Base-by-base conservation (phyloP, 148 eudicot genomes). In the Rheum nobile region DNA sequence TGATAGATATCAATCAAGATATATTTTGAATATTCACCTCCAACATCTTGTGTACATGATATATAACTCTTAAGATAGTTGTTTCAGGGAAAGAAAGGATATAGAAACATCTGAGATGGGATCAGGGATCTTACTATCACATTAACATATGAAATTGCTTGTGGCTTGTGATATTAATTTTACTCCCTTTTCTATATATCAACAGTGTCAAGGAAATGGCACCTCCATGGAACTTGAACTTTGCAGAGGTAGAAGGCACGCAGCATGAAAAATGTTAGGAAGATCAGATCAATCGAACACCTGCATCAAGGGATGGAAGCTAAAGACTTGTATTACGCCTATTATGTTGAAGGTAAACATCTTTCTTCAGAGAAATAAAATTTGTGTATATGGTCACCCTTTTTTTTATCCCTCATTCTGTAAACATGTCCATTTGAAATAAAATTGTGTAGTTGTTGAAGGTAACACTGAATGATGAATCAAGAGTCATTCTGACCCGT, bases 191-290 rank as follows among this genome's bases (percentile, higher is more conserved):
- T 59, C 67, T 12, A 28, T 12, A 28, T 12, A 26, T 59, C 67
- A 59, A 26, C 67, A 59, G 67, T 24, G 34, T 59, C 5, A 88
- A 86, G 78, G 97, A 95, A 71, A 87, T 95, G 96, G n/a, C n/a
- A n/a, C n/a, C n/a, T n/a, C n/a, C n/a, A n/a, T n/a, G n/a, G 83
- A 93, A 97, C 72, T 92, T 96, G 31, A 96, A 90, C 80, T 96
- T 96, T 74, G 97, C 97, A 21, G 99, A 96, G 84, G 97, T 96
- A 63, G 99, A 92, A 80, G 97, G 97, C n/a, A 35, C 92, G 98
- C 37, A 88, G 83, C 84, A 78, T 93, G 17, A 89, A 91, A 79
- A 93, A 88, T 71, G 77, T 10, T 77, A 88, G 85, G 83, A 77
- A 59, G 67, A 59, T 59, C 32, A 28, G 67, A 59, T 59, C 67